Evolutionary conservation across 306 rosid genomes (phyloP), one percentile per base, ranked within the genome.

Genomic region (Myrica gale): DNA sequence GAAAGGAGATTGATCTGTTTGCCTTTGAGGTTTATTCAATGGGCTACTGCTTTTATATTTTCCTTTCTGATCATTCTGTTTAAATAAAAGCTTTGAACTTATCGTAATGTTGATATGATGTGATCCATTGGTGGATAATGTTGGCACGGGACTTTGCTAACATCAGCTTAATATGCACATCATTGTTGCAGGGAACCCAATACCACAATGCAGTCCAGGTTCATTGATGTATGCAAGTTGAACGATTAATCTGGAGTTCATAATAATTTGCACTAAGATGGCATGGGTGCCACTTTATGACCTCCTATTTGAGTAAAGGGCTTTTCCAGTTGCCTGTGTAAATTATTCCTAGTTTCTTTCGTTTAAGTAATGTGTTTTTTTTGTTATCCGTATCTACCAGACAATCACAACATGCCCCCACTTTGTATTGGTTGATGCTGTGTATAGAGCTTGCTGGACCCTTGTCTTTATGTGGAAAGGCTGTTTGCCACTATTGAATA

Each of bases 171-270:
- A 61, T 78, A 57, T 72, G 47, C 37, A 4, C 74, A 41, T 32
- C 55, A 66, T 41, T 37, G 23, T 72, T 71, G 75, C 88, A 91
- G 88, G 90, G 89, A 78, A 84, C 90, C 78, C 92, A 88, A 77
- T 89, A 91, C 72, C 90, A 84, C 83, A 90, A 90, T 86, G 92
- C 92, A 74, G 78, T 81, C 67, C 92, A 84, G 89, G 79, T 84
- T 93, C 85, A 88, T 87, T 76, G 87, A 91, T 76, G 92, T 89
- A 71, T 88, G 81, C 87, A 83, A 84, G 84, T 86, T 93, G 88
- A 88, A 81, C 37, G 84, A 89, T 76, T 88, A 73, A 82, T 68
- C 81, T 79, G 61, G 84, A 82, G 79, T 74, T 57, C 74, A 42
- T 52, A 68, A 75, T 77, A 74, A 75, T 69, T 72, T 80, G 78